Base-by-base conservation (phyloP, 148 eudicot species). In the Mesembryanthemum crystallinum region DNA sequence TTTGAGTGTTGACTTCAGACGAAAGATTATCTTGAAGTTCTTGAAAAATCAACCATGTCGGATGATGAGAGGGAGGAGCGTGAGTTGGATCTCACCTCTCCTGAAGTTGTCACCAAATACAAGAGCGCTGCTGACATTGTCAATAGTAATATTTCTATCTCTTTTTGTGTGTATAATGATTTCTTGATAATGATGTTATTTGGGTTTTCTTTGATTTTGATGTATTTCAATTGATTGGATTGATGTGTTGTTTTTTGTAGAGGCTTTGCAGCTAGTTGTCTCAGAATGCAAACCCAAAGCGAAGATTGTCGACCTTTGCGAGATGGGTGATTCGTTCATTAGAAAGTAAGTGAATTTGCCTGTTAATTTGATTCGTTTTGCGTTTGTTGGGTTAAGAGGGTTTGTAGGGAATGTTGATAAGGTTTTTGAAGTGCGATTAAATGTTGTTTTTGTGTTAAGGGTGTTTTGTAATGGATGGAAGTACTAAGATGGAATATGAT, bases 101-200 rank as follows among this genome's bases (percentile, higher is more conserved):
- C 96, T 51, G 99, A 95, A 79, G 99, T 92, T 60, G 98, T 95
- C 32, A 95, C 99, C 73, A 95, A 95, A 75, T 95, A 92, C 84
- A 95, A 95, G 76, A 76, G 82, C 76, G 97, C 99, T 47, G 97
- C 99, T 17, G 99, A 95, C 63, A 92, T 92, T 78, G 83, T 92
- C 60, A 95, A 95, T 83, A 89, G 98, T 92, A 69, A 82, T 15
- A 20, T 64, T 6, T 77, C 33, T 63, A 11, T 66, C 7, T 60
- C 49, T 37, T 23, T 30, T 32, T 62, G 14, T 75, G 6, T 23
- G n/a, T n/a, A n/a, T n/a, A n/a, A n/a, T n/a, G n/a, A n/a, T n/a
- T n/a, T n/a, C n/a, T n/a, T n/a, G n/a, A n/a, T n/a, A n/a, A 8
- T 68, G 59, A 25, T 15, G 18, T 30, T 75, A 37, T 73, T 5